Evolutionary conservation across 2,329 filamentous ascomycete genomes (phyloP).

Genomic region (Ilyonectria mors-panacis): DNA sequence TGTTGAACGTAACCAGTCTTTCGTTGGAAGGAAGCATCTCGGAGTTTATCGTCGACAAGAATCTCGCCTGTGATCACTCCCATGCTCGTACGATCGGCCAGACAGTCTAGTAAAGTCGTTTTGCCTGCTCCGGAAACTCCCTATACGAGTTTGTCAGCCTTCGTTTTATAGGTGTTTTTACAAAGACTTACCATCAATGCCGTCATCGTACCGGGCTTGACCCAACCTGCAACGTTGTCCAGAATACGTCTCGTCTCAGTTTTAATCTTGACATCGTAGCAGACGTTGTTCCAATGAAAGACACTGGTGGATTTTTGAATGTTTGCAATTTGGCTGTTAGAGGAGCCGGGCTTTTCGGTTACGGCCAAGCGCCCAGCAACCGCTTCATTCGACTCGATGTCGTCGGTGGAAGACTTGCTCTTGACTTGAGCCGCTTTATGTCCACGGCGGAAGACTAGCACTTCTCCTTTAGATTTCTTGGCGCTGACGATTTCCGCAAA

Average conservation of each 20-base stretch:
- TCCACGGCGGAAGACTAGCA: slow-evolving; percentile 70
- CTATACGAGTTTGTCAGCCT: slow-evolving; percentile 12
- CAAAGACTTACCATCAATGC: slow-evolving; percentile 76
- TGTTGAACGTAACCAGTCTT: slow-evolving; percentile 92
- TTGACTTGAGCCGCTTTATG: slow-evolving; percentile 18
- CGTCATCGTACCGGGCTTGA: slow-evolving; percentile 89
- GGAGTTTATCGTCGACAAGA: slow-evolving; percentile 71
- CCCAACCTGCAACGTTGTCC: slow-evolving; percentile 88
- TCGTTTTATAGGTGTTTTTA: fast-evolving
- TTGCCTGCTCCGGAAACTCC: slow-evolving; percentile 86
- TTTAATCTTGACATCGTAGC: slow-evolving; percentile 82
- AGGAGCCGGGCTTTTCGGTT: slow-evolving; percentile 35
- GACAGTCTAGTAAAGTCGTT: slow-evolving; percentile 85
- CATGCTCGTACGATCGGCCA: slow-evolving; percentile 87
- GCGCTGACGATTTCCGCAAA: slow-evolving; percentile 63
- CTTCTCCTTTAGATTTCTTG: slow-evolving; percentile 72
- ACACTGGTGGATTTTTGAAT: slow-evolving; percentile 74
- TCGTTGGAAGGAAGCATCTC: slow-evolving; percentile 85
- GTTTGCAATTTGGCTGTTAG: slow-evolving; percentile 17
- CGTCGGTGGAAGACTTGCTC: slow-evolving; percentile 3
- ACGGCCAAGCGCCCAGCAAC: slow-evolving; percentile 20
- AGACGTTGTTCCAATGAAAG: slow-evolving; percentile 87
- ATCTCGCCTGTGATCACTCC: slow-evolving; percentile 88
- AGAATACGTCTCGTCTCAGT: slow-evolving; percentile 79
- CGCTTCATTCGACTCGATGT: slow-evolving; percentile 33